phyloP scores from a whole-genome alignment of 2,329 filamentous ascomycete species.

The Pseudogymnoascus sp. region DNA sequence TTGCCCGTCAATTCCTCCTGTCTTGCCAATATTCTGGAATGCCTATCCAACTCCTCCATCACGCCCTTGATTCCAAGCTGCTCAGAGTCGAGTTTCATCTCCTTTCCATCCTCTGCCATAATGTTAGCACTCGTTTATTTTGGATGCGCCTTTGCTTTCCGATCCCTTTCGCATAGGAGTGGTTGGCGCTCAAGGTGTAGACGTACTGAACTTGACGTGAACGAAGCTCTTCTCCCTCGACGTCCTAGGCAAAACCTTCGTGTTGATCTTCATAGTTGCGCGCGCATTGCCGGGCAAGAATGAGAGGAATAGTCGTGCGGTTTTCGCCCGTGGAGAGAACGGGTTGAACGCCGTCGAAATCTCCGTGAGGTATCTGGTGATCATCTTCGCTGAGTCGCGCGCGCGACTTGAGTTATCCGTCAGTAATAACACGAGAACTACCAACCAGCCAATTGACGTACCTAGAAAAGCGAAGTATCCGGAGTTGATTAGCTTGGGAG shows the following conservation, averaged over 20 bases:
- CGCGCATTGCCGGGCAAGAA: slow-evolving; percentile 75
- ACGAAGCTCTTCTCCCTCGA: slow-evolving; percentile 64
- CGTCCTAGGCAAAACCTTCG: slow-evolving; percentile 63
- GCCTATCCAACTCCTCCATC: slow-evolving; percentile 80
- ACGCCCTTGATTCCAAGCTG: slow-evolving; percentile 79
- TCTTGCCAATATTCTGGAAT: slow-evolving; percentile 75
- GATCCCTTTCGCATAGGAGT: neutral
- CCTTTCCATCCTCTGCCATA: slow-evolving; percentile 76
- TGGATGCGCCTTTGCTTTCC: neutral
- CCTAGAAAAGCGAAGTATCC: neutral
- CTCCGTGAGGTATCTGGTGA: slow-evolving; percentile 78
- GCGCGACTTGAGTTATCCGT: slow-evolving; percentile 1
- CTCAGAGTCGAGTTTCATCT: slow-evolving; percentile 73
- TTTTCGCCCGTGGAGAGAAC: slow-evolving; percentile 70
- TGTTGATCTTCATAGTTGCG: slow-evolving; percentile 67
- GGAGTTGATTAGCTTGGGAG: slow-evolving; percentile 8
- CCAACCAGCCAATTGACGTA: neutral
- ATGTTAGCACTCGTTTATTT: slow-evolving; percentile 19
- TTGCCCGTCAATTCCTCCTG: slow-evolving; percentile 65
- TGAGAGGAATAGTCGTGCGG: slow-evolving; percentile 81
- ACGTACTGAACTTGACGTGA: slow-evolving; percentile 75
- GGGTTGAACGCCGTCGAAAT: slow-evolving; percentile 87
- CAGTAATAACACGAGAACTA: neutral
- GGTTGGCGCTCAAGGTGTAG: neutral
- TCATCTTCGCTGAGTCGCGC: slow-evolving; percentile 48